Conservation (phyloP, 495 filamentous ascomycete genomes). For the Elasticomyces elasticus region DNA sequence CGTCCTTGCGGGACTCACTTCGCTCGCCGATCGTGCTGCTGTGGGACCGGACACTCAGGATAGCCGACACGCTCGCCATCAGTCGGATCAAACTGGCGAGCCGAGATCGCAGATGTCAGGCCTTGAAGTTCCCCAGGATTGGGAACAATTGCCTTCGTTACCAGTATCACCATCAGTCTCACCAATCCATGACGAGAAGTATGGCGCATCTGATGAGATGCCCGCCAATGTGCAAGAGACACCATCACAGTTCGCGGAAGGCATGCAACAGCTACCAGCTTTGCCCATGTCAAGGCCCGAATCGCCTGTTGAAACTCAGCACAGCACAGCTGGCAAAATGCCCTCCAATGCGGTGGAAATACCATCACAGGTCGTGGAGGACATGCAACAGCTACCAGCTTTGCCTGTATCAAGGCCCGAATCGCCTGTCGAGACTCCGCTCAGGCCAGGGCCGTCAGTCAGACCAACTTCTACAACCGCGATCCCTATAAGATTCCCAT, state of each 20-base stretch:
- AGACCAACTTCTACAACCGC: constrained; percentile 27
- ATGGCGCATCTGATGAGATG: too few relatives aligned
- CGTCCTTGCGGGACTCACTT: too few relatives aligned
- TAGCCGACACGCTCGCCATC: not conserved
- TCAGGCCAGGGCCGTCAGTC: constrained; percentile 1
- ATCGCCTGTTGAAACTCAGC: not conserved
- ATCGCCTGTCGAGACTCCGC: constrained; percentile 9
- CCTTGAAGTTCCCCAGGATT: too few relatives aligned
- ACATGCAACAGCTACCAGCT: constrained; percentile 7
- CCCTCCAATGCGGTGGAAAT: not conserved
- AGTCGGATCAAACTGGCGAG: not conserved
- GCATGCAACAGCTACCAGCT: constrained; percentile 6
- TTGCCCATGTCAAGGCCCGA: constrained; percentile 9
- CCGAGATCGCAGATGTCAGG: too few relatives aligned
- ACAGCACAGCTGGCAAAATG: not conserved
- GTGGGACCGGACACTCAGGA: not conserved
- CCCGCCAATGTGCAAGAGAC: too few relatives aligned
- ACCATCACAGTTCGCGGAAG: not conserved
- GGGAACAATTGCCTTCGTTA: too few relatives aligned
- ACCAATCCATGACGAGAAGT: too few relatives aligned
- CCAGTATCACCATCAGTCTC: too few relatives aligned
- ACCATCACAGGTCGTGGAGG: not conserved
- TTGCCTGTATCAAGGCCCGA: constrained; percentile 9
- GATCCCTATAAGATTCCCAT: constrained; percentile 29
- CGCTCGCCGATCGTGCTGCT: too few relatives aligned